These are phyloP conservation scores for Xylaria digitata DNA, from an alignment of 2,329 filamentous ascomycete genomes.

Conservation along the genomic window DNA sequence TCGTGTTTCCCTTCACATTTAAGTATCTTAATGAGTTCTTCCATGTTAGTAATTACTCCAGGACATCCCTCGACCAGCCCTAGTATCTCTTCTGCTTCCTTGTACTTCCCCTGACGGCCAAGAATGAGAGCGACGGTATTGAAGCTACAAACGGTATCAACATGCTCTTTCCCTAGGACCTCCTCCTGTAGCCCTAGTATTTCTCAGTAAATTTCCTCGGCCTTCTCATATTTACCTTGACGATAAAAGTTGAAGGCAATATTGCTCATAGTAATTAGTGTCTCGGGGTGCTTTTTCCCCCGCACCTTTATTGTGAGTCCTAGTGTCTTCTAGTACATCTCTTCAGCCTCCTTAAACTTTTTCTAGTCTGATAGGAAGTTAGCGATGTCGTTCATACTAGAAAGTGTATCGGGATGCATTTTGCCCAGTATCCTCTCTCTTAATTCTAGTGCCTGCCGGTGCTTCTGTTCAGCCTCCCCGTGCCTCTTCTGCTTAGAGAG, in stretches of 20 bases:
- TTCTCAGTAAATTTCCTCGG: background rate
- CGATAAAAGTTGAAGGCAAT: too few relatives aligned
- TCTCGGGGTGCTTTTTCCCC: too few relatives aligned
- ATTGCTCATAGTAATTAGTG: too few relatives aligned
- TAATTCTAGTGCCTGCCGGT: background rate
- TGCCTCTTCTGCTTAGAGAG: background rate
- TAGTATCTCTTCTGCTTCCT: background rate
- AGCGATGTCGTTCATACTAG: background rate
- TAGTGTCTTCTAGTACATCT: background rate
- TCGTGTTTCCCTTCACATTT: too few relatives aligned
- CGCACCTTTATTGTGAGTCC: background rate
- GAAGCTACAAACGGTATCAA: background rate
- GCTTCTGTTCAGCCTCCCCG: background rate
- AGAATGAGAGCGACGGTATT: background rate
- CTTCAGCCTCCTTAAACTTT: background rate
- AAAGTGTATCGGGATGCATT: background rate
- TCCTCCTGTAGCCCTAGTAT: background rate
- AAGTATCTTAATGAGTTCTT: too few relatives aligned
- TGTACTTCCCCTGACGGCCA: background rate
- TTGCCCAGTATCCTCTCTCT: background rate
- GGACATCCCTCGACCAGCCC: background rate
- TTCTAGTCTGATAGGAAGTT: background rate
- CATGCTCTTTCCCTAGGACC: background rate
- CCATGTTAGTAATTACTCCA: background rate
- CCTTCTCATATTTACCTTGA: background rate